A percentile compares a stretch with the other conserved stretches of the same genome.
These are phyloP conservation scores for Neofusicoccum ribis DNA, from an alignment of 2,329 filamentous ascomycete species.

Conservation along the genomic window DNA sequence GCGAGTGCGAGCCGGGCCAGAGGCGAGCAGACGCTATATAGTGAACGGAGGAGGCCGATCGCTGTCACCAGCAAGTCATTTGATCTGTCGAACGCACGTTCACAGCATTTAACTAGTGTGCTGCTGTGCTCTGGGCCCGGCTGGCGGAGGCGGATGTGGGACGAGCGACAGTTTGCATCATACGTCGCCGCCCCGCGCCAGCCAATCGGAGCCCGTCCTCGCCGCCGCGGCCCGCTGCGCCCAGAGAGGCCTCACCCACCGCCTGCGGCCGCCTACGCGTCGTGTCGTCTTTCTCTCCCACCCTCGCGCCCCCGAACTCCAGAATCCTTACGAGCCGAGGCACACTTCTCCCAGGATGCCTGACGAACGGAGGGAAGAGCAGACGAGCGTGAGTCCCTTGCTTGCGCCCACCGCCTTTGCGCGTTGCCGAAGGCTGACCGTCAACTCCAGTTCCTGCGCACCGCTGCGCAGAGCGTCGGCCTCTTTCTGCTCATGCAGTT, in stretches of 20 bases:
- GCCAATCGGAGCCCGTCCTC: background rate
- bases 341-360: conserved; percentile 19
- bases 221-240: conserved; percentile 7
- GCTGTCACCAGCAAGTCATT: conserved; percentile 12
- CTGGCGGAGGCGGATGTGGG: conserved; percentile 1
- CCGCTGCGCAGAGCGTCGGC: conserved; percentile 56
- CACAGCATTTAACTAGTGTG: background rate
- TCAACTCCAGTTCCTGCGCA: conserved; percentile 32
- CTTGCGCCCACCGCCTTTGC: background rate
- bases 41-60: background rate
- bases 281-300: background rate
- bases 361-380: conserved; percentile 21
- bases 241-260: background rate
- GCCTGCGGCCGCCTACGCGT: conserved; percentile 7
- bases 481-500: conserved; percentile 63
- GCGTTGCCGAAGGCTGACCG: background rate
- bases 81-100: conserved; percentile 9
- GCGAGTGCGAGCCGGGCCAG: background rate
- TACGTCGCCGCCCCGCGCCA: background rate
- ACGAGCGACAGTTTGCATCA: conserved; percentile 10
- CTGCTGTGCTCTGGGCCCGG: background rate
- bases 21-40: background rate
- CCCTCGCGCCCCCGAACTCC: background rate
- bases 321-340: background rate
- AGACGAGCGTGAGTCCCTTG: conserved; percentile 12